Percentiles rank a stretch among this genome's conserved stretches.
phyloP scores from a whole-genome alignment of 2,329 filamentous ascomycete genomes.

The Ophiognomonia clavigignenti-juglandacearum region DNA sequence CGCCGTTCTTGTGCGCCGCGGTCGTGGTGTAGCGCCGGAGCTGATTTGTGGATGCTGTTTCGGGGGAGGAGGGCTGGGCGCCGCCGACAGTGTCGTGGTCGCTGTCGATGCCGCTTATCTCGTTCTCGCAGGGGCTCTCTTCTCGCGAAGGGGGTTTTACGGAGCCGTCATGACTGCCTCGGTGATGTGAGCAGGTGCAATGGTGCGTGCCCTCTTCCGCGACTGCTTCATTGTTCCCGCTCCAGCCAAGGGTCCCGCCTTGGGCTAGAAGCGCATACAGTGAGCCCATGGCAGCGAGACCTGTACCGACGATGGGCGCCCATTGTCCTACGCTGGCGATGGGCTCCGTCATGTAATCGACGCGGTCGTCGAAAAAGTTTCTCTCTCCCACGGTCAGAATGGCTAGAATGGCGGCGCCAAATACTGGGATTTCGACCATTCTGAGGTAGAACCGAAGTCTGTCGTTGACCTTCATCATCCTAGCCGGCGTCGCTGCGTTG shows the following conservation, averaged over 20 bases:
- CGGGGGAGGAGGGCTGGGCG: too few species aligned
- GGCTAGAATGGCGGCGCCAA: conserved; percentile 52
- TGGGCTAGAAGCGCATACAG: conserved; percentile 3
- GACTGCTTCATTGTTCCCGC: too few species aligned
- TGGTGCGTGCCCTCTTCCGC: background rate
- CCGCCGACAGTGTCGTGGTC: background rate
- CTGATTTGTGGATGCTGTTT: too few species aligned
- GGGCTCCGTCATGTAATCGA: conserved; percentile 57
- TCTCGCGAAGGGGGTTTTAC: background rate
- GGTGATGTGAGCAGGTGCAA: background rate
- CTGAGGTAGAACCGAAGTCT: conserved; percentile 48
- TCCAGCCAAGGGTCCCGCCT: background rate
- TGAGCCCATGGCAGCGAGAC: conserved; percentile 38
- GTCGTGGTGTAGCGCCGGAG: too few species aligned
- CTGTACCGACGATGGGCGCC: conserved; percentile 55
- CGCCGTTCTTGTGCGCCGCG: too few species aligned
- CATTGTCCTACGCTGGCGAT: conserved; percentile 58
- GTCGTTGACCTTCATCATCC: conserved; percentile 51
- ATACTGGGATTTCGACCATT: conserved; percentile 54
- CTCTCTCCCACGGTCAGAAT: conserved; percentile 58
- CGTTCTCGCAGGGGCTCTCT: too few species aligned
- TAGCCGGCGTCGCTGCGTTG: conserved; percentile 46
- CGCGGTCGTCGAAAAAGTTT: conserved; percentile 56
- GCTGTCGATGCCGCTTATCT: background rate
- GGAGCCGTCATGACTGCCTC: background rate